Conservation (phyloP, 306 rosid genomes). For the Prunus fruticosa region DNA sequence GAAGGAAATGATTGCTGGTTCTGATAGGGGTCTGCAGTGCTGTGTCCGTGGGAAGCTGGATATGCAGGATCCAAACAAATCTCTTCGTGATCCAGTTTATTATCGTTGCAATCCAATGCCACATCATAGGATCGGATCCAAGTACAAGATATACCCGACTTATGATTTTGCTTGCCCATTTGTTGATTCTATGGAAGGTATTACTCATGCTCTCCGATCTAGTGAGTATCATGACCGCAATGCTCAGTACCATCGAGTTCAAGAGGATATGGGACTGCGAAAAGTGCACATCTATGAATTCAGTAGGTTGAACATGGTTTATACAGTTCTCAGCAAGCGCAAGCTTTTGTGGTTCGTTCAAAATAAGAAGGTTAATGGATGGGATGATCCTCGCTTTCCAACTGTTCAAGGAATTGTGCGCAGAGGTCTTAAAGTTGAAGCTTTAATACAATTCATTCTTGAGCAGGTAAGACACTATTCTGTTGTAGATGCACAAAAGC, state of each 20-base stretch:
- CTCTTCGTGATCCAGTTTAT: slow-evolving; percentile 91
- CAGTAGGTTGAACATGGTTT: slow-evolving; percentile 88
- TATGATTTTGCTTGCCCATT: slow-evolving; percentile 92
- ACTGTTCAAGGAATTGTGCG: slow-evolving; percentile 95
- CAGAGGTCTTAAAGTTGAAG: slow-evolving; percentile 85
- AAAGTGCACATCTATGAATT: slow-evolving; percentile 81
- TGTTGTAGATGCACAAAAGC: background rate
- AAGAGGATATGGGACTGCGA: slow-evolving; percentile 73
- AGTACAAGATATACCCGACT: slow-evolving; percentile 85
- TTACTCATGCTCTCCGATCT: slow-evolving; percentile 90
- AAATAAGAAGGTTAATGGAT: slow-evolving; percentile 85
- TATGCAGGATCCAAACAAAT: slow-evolving; percentile 90
- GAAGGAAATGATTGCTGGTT: slow-evolving; percentile 87
- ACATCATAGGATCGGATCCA: slow-evolving; percentile 91
- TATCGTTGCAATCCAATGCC: slow-evolving; percentile 89
- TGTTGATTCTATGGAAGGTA: slow-evolving; percentile 81
- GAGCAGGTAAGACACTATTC: slow-evolving; percentile 62
- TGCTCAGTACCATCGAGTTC: slow-evolving; percentile 79
- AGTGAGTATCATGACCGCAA: slow-evolving; percentile 96
- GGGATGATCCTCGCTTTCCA: slow-evolving; percentile 96
- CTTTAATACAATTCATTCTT: slow-evolving; percentile 81
- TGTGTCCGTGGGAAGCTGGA: slow-evolving; percentile 91
- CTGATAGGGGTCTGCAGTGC: slow-evolving; percentile 82
- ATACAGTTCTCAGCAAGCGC: slow-evolving; percentile 93
- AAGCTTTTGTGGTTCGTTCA: slow-evolving; percentile 96